A percentile compares a stretch with the other conserved stretches of the same genome.
These are phyloP conservation scores for Benincasa hispida DNA, from an alignment of 306 rosid genomes.

Conservation along the genomic window DNA sequence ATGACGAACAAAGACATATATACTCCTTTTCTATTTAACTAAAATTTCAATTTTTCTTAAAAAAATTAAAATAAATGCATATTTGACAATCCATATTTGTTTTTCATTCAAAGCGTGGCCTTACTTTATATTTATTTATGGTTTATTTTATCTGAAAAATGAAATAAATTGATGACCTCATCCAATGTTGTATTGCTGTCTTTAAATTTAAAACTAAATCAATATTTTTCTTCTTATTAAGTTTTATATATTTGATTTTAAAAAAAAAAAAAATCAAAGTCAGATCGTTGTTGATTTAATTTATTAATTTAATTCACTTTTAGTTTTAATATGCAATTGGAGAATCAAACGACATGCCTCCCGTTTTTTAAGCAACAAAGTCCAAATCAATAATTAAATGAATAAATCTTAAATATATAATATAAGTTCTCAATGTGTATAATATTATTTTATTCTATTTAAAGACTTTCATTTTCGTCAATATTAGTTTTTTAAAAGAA, in stretches of 20 bases:
- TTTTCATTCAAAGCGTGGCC: neutral
- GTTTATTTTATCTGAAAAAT: neutral
- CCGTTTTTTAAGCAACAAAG: neutral
- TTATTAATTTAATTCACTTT: neutral
- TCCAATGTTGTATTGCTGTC: neutral
- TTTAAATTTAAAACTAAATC: neutral
- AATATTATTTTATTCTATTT: neutral
- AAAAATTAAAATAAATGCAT: too few relatives aligned
- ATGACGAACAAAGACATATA: too few relatives aligned
- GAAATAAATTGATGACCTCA: neutral
- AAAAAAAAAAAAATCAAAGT: neutral
- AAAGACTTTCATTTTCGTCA: neutral
- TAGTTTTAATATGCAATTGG: neutral
- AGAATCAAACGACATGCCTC: neutral
- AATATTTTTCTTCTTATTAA: neutral
- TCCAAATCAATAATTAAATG: neutral
- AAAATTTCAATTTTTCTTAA: too few relatives aligned
- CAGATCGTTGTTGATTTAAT: neutral
- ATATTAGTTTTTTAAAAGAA: too few relatives aligned
- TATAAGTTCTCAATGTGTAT: neutral
- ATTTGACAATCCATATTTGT: too few relatives aligned
- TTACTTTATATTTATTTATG: neutral
- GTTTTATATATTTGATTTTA: neutral
- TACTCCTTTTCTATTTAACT: too few relatives aligned
- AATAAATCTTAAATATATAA: neutral